These are phyloP conservation scores for Xylariales sp. DNA, from an alignment of 2,329 filamentous ascomycete genomes.

Conservation along the genomic window DNA sequence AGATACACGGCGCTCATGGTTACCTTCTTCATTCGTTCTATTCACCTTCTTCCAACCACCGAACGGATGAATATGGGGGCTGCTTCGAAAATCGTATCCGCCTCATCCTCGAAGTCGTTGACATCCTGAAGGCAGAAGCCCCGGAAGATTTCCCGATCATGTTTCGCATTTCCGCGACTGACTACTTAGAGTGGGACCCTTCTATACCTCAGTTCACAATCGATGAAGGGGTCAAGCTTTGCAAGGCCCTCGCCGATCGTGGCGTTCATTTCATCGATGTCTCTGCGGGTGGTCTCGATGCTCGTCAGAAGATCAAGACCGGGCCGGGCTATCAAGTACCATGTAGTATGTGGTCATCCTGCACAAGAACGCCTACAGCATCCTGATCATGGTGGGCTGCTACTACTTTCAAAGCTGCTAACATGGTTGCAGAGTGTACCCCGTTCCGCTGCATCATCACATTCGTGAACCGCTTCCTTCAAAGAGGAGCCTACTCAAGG, in stretches of 20 bases:
- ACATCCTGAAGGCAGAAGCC: conserved; percentile 15
- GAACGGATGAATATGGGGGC: conserved; percentile 44
- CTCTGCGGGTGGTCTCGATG: conserved; percentile 61
- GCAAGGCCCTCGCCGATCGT: conserved; percentile 55
- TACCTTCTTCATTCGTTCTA: conserved; percentile 44
- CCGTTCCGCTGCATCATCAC: too few species aligned
- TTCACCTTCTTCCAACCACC: conserved; percentile 36
- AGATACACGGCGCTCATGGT: conserved; percentile 39
- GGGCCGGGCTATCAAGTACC: conserved; percentile 67
- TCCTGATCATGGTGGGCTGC: too few species aligned
- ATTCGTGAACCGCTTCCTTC: too few species aligned
- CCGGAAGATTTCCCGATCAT: conserved; percentile 51
- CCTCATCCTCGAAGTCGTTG: conserved; percentile 22
- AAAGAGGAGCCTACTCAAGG: too few species aligned
- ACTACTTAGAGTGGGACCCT: conserved; percentile 65
- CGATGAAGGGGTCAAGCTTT: conserved; percentile 59
- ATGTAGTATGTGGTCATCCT: too few species aligned
- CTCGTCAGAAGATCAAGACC: conserved; percentile 49
- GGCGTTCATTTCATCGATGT: conserved; percentile 76
- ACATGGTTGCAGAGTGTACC: too few species aligned
- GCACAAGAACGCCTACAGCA: too few species aligned
- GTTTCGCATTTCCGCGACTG: conserved; percentile 67
- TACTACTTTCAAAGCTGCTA: too few species aligned
- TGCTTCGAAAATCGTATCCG: conserved; percentile 39
- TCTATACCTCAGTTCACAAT: conserved; percentile 61